Evolutionary conservation across 352 stramenopile genomes (phyloP).

Genomic region (Phytophthora lateralis): DNA sequence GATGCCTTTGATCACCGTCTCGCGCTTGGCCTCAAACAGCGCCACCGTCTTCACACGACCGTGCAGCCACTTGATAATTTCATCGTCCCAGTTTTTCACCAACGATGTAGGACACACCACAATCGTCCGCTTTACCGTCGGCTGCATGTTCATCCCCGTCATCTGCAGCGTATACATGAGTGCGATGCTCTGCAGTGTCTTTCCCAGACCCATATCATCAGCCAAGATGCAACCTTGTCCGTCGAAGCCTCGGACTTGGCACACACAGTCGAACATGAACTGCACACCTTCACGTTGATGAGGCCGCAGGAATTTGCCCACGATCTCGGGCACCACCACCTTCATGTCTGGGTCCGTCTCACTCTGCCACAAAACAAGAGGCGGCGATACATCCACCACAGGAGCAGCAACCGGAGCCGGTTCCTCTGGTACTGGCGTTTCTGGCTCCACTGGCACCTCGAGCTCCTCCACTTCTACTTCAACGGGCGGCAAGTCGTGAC

Average conservation of each 20-base stretch:
- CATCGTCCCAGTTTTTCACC: constrained; percentile 91
- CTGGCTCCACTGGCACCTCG: constrained; percentile 32
- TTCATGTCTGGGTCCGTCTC: constrained; percentile 63
- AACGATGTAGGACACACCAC: constrained; percentile 87
- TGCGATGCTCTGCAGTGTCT: constrained; percentile 89
- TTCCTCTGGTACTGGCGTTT: constrained; percentile 30
- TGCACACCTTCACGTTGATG: constrained; percentile 96
- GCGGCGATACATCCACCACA: constrained; percentile 49
- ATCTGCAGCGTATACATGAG: constrained; percentile 87
- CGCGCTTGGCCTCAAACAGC: constrained; percentile 81
- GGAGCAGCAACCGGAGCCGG: constrained; percentile 16
- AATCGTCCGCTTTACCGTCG: constrained; percentile 74
- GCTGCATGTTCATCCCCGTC: constrained; percentile 69
- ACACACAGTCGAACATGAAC: constrained; percentile 97
- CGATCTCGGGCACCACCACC: constrained; percentile 88
- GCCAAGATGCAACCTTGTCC: constrained; percentile 87
- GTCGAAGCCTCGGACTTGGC: constrained; percentile 73
- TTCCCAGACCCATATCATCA: constrained; percentile 89
- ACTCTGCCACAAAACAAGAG: constrained; percentile 83
- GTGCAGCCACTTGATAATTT: constrained; percentile 90
- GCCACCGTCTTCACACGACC: constrained; percentile 84
- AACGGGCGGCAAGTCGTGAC: constrained; percentile 65
- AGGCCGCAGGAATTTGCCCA: constrained; percentile 95
- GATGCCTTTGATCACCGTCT: constrained; percentile 85
- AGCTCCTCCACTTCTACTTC: constrained; percentile 74